phyloP scores from a whole-genome alignment of 2,329 filamentous ascomycete species.

The Fusarium mexicanum region DNA sequence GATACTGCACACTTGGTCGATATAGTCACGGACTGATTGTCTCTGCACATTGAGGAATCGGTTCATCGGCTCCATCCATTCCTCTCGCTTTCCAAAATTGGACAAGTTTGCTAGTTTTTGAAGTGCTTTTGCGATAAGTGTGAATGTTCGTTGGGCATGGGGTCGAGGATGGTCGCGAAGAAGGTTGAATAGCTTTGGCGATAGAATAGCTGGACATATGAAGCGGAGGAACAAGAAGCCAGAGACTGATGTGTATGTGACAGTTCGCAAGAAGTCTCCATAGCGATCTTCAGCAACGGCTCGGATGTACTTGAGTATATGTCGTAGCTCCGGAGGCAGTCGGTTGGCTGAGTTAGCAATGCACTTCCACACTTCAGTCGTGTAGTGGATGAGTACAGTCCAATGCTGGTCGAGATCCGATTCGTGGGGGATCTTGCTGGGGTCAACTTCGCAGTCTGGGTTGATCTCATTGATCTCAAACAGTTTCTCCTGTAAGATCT shows the following conservation, averaged over 20 bases:
- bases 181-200: constrained; percentile 91
- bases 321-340: constrained; percentile 82
- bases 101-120: constrained; percentile 92
- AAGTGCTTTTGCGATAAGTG: constrained; percentile 89
- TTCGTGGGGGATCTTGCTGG: constrained; percentile 71
- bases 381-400: constrained; percentile 78
- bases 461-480: constrained; percentile 90
- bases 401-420: constrained; percentile 87
- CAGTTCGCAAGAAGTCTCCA: constrained; percentile 88
- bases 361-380: constrained; percentile 84
- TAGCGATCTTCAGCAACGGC: constrained; percentile 95
- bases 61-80: constrained; percentile 99
- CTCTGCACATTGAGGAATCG: constrained; percentile 80
- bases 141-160: constrained; percentile 86
- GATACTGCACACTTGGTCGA: constrained; percentile 87
- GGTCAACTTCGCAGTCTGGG: constrained; percentile 94
- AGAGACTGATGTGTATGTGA: constrained; percentile 92
- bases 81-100: constrained; percentile 91
- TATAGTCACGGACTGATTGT: constrained; percentile 83
- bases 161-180: constrained; percentile 83
- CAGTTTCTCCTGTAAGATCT: constrained; percentile 85
- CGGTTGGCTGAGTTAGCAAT: constrained; percentile 79
- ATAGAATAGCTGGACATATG: constrained; percentile 95
- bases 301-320: constrained; percentile 89
- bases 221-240: constrained; percentile 95